These are phyloP conservation scores for Avicennia marina DNA, from an alignment of 257 asterid genomes.

Conservation along the genomic window DNA sequence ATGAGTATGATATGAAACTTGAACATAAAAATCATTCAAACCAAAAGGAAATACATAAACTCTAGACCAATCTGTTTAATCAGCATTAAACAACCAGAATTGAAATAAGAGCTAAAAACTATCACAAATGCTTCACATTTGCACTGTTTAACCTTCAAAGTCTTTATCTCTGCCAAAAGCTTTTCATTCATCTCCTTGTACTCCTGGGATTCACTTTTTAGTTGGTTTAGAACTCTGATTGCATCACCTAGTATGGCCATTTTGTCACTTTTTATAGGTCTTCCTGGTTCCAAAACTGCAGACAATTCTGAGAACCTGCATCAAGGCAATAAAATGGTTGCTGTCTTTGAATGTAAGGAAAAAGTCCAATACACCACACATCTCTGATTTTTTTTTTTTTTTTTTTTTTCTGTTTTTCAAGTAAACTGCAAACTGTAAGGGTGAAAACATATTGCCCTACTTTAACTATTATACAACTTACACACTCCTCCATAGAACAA, in stretches of 20 bases:
- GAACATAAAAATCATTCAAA: too few relatives aligned
- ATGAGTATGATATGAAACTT: too few relatives aligned
- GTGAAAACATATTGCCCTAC: too few relatives aligned
- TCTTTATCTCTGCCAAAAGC: constrained; percentile 73
- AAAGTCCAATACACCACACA: constrained; percentile 8
- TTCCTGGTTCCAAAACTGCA: constrained; percentile 78
- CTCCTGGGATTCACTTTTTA: constrained; percentile 64
- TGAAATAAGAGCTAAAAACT: too few relatives aligned
- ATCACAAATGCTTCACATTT: background rate
- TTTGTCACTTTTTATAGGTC: constrained; percentile 78
- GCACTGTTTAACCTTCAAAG: constrained; percentile 58
- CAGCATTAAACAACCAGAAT: too few relatives aligned
- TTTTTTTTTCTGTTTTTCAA: too few relatives aligned
- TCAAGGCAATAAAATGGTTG: constrained; percentile 4
- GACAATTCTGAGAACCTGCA: constrained; percentile 75
- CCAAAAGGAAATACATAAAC: too few relatives aligned
- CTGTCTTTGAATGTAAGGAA: background rate
- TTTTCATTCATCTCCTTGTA: constrained; percentile 60
- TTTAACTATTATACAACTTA: background rate
- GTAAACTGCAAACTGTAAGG: constrained; percentile 10
- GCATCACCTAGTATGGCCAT: constrained; percentile 79
- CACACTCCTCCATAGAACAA: background rate
- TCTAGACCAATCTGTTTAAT: too few relatives aligned
- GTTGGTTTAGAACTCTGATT: constrained; percentile 57
- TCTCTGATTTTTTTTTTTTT: background rate